Conservation (phyloP, 495 filamentous ascomycete genomes). For the Penicillium fimorum region DNA sequence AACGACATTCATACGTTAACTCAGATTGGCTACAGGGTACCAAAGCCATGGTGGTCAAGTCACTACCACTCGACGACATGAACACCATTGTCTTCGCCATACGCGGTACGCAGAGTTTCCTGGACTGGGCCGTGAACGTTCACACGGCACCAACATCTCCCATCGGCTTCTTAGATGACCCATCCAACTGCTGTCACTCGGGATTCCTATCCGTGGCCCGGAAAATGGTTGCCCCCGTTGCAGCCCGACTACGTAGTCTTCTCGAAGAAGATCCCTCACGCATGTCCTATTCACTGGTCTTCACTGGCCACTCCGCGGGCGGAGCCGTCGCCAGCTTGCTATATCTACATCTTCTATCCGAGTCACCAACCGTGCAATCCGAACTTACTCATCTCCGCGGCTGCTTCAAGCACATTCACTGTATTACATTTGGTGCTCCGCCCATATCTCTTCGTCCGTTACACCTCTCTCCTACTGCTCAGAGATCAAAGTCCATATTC, state of each 20-base stretch:
- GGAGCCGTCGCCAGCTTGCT: conserved; percentile 76
- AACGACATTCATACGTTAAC: conserved; percentile 62
- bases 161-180: conserved; percentile 68
- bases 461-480: conserved; percentile 48
- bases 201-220: conserved; percentile 74
- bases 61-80: conserved; percentile 69
- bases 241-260: conserved; percentile 62
- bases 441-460: conserved; percentile 71
- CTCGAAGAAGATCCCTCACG: conserved; percentile 69
- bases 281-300: conserved; percentile 65
- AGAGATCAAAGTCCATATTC: conserved; percentile 62
- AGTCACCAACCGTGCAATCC: conserved; percentile 44
- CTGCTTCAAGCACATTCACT: conserved; percentile 73
- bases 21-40: conserved; percentile 69
- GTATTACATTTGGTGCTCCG: conserved; percentile 78
- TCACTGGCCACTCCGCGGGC: conserved; percentile 82
- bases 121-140: conserved; percentile 83
- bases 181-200: conserved; percentile 70
- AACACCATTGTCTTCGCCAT: conserved; percentile 79
- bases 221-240: conserved; percentile 71
- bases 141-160: conserved; percentile 62
- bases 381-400: conserved; percentile 66
- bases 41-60: conserved; percentile 83
- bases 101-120: conserved; percentile 71
- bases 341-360: conserved; percentile 73